Percentiles rank a stretch among this genome's conserved stretches.
These are phyloP conservation scores for Boletus bicolor DNA, from an alignment of 768 basidiomycete genomes.

Conservation along the genomic window DNA sequence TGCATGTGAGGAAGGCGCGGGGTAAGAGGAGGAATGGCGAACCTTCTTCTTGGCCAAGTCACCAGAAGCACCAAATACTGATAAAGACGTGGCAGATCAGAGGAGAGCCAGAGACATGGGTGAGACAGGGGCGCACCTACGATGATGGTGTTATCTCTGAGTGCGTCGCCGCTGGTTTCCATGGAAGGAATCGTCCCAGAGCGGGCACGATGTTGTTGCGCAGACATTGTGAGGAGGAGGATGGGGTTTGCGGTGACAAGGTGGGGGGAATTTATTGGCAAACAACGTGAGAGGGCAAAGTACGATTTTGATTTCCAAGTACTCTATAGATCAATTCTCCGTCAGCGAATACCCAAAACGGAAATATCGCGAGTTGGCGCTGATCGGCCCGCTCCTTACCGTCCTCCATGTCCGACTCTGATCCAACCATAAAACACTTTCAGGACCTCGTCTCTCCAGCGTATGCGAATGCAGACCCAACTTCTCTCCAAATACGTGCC, in stretches of 20 bases:
- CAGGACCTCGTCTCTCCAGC: conserved; percentile 57
- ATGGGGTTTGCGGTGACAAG: not conserved
- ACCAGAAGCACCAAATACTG: conserved; percentile 93
- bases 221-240: conserved; percentile 15
- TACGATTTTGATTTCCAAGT: not conserved
- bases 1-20: conserved; percentile 39
- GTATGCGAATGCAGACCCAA: conserved; percentile 41
- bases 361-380: not conserved
- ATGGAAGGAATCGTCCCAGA: conserved; percentile 90
- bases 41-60: conserved; percentile 99
- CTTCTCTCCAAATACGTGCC: conserved; percentile 57
- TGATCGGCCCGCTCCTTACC: conserved; percentile 8
- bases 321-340: not conserved
- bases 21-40: conserved; percentile 19
- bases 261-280: conserved; percentile 15
- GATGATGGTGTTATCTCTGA: conserved; percentile 88
- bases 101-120: conserved; percentile 1
- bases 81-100: conserved; percentile 8
- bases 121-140: conserved; percentile 54
- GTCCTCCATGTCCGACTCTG: conserved; percentile 31
- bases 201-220: conserved; percentile 48
- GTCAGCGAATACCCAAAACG: conserved; percentile 17
- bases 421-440: conserved; percentile 58
- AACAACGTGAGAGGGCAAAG: conserved; percentile 21
- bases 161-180: conserved; percentile 65